Conservation (phyloP, 257 asterid genomes). For the Ocimum tenuiflorum region DNA sequence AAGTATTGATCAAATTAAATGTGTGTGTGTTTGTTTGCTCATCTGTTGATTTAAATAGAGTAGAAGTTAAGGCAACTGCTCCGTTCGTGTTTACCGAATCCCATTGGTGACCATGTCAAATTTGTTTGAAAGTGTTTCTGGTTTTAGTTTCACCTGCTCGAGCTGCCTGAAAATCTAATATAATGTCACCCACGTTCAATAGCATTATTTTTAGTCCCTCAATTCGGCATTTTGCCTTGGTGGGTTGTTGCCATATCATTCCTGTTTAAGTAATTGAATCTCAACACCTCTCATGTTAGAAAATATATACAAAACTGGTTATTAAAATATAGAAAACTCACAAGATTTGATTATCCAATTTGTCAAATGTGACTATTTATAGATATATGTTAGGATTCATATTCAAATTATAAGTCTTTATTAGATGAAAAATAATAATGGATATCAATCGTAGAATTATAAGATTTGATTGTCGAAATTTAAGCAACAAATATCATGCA, state of each 20-base stretch:
- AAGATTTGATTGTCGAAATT: no score
- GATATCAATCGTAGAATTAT: no score
- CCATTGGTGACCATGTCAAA: conserved; percentile 32
- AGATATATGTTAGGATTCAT: no score
- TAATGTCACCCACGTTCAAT: conserved; percentile 25
- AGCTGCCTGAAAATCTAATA: conserved; percentile 18
- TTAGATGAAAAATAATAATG: no score
- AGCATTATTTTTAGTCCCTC: not conserved
- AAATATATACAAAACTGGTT: no score
- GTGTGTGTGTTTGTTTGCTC: not conserved
- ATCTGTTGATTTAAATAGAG: conserved; percentile 23
- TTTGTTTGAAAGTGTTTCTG: conserved; percentile 31
- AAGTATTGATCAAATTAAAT: not conserved
- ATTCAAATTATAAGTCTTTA: no score
- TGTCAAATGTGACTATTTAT: no score
- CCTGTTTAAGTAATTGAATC: not conserved
- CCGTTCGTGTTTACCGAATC: conserved; percentile 42
- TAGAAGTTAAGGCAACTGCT: conserved; percentile 34
- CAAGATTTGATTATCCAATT: no score
- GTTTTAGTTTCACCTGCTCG: conserved; percentile 71
- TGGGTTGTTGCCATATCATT: no score
- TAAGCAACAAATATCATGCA: no score
- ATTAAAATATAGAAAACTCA: no score
- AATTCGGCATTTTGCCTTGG: not conserved
- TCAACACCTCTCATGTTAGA: no score